These are phyloP conservation scores for Pichia thaimueangensis DNA, from an alignment of 805 yeast genomes.

Conservation along the genomic window DNA sequence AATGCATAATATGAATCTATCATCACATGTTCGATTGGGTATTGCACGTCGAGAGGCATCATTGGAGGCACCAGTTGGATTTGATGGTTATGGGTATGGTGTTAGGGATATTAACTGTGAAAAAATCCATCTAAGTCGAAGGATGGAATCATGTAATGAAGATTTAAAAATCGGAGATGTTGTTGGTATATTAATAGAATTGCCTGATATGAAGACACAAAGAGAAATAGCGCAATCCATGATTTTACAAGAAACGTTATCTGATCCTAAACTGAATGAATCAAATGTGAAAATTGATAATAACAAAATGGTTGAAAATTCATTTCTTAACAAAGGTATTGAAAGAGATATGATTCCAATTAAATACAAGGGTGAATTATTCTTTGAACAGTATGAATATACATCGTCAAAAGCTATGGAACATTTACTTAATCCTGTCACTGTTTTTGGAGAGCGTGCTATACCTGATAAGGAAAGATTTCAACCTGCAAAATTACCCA, in stretches of 20 bases:
- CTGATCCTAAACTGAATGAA: slow-evolving; percentile 16
- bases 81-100: slow-evolving; percentile 91
- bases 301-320: background rate
- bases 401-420: slow-evolving; percentile 63
- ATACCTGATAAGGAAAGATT: slow-evolving; percentile 43
- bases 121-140: slow-evolving; percentile 68
- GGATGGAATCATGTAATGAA: slow-evolving; percentile 42
- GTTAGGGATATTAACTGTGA: slow-evolving; percentile 74
- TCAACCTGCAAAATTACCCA: slow-evolving; percentile 43
- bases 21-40: slow-evolving; percentile 66
- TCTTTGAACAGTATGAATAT: slow-evolving; percentile 82
- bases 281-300: slow-evolving; percentile 1
- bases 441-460: slow-evolving; percentile 64
- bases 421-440: slow-evolving; percentile 65
- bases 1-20: background rate
- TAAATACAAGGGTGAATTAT: slow-evolving; percentile 66
- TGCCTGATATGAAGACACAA: slow-evolving; percentile 54
- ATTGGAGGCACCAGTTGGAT: slow-evolving; percentile 92
- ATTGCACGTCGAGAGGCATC: slow-evolving; percentile 80
- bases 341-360: slow-evolving; percentile 84
- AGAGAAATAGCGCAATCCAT: slow-evolving; percentile 34
- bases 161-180: slow-evolving; percentile 67
- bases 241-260: slow-evolving; percentile 24
- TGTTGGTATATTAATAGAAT: slow-evolving; percentile 65
- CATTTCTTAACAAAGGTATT: slow-evolving; percentile 34